phyloP scores from a whole-genome alignment of 768 basidiomycete genomes.

The Leccinum barrowsii region DNA sequence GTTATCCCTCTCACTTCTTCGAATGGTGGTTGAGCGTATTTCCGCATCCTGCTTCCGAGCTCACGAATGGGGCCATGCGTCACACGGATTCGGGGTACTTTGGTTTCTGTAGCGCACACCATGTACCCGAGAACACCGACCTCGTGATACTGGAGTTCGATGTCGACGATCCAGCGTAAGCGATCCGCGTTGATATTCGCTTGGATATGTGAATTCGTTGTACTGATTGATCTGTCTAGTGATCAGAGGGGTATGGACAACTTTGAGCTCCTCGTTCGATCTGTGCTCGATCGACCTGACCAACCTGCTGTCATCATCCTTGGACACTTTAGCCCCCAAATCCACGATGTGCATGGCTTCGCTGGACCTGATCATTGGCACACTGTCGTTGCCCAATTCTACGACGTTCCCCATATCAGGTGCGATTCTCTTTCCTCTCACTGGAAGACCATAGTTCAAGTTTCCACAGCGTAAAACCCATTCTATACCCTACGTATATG shows the following conservation, averaged over 20 bases:
- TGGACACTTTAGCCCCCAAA: conserved; percentile 92
- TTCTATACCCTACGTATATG: conserved; percentile 82
- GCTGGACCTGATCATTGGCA: conserved; percentile 91
- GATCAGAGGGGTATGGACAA: conserved; percentile 70
- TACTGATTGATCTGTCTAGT: conserved; percentile 34
- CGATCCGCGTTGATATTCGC: conserved; percentile 6
- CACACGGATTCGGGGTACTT: conserved; percentile 93
- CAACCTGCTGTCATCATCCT: conserved; percentile 90
- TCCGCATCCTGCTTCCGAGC: conserved; percentile 94
- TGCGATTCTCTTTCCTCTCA: conserved; percentile 19
- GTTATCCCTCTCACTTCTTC: conserved; percentile 96
- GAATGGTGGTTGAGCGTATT: conserved; percentile 98
- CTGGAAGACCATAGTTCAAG: not conserved
- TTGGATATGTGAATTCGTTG: not conserved
- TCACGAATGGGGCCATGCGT: conserved; percentile 96
- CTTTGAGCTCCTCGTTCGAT: conserved; percentile 91
- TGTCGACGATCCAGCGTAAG: conserved; percentile 82
- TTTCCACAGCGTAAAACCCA: conserved; percentile 62
- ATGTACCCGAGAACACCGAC: conserved; percentile 91
- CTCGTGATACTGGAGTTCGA: conserved; percentile 95
- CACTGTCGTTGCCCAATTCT: conserved; percentile 89
- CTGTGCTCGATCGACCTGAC: conserved; percentile 85
- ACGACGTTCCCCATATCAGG: conserved; percentile 92
- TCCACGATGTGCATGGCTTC: conserved; percentile 75
- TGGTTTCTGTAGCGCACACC: conserved; percentile 89